These are phyloP conservation scores for Rhododendron vialii DNA, from an alignment of 148 eudicot species.

Conservation along the genomic window DNA sequence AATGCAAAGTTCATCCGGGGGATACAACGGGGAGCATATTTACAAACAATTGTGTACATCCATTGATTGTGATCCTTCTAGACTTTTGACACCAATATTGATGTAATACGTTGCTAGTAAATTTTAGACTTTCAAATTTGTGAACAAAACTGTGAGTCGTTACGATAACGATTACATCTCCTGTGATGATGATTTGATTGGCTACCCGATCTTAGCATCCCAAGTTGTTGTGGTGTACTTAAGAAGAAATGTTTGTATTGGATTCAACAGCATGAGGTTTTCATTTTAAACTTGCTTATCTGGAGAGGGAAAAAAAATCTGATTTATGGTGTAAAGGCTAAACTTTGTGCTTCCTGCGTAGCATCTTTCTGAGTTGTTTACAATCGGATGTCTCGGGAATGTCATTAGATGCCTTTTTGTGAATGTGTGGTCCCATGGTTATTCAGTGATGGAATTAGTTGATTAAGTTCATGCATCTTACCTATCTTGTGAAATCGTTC, in stretches of 20 bases:
- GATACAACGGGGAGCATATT: too few species aligned
- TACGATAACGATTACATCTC: too few species aligned
- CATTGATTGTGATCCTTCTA: too few species aligned
- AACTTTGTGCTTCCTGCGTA: neutral
- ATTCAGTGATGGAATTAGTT: neutral
- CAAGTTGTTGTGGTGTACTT: neutral
- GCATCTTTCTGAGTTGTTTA: neutral
- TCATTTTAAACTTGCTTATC: neutral
- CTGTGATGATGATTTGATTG: too few species aligned
- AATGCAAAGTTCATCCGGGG: neutral
- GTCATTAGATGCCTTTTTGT: neutral
- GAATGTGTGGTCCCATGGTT: neutral
- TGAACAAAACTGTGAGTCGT: too few species aligned
- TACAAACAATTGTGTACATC: too few species aligned
- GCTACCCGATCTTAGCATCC: too few species aligned
- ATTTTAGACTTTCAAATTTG: too few species aligned
- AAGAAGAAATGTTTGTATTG: neutral
- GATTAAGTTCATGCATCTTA: neutral
- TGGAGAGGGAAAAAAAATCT: neutral
- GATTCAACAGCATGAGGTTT: neutral
- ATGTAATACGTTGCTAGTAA: too few species aligned
- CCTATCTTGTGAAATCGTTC: neutral
- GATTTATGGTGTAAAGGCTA: neutral
- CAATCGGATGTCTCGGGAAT: neutral
- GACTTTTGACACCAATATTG: too few species aligned